Evolutionary conservation across 352 stramenopile genomes (phyloP).

Genomic region (Phytophthora citricola): DNA sequence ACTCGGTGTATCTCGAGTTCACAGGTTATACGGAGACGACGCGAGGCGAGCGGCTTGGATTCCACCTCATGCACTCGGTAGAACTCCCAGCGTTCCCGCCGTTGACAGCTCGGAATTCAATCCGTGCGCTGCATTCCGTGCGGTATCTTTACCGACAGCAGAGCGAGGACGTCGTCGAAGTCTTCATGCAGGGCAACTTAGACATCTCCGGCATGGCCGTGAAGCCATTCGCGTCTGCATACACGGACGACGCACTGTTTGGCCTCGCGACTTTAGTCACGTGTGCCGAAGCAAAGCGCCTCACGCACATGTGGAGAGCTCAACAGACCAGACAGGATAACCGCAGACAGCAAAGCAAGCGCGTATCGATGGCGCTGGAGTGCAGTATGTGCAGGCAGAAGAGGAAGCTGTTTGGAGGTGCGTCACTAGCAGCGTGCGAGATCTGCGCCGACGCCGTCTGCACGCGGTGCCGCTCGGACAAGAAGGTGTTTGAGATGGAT

Average conservation of each 20-base stretch:
- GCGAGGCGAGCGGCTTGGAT: constrained; percentile 43
- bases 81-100: constrained; percentile 34
- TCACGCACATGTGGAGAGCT: constrained; percentile 48
- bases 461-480: constrained; percentile 37
- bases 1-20: constrained; percentile 41
- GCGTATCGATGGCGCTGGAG: constrained; percentile 24
- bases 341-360: constrained; percentile 19
- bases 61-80: constrained; percentile 55
- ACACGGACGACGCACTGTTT: constrained; percentile 44
- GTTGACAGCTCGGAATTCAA: constrained; percentile 14
- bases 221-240: constrained; percentile 22
- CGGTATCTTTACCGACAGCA: constrained; percentile 56
- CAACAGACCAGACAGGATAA: constrained; percentile 24
- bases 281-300: constrained; percentile 52
- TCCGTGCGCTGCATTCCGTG: constrained; percentile 32
- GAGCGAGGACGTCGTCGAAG: constrained; percentile 49
- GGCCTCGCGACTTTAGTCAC: constrained; percentile 43
- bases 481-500: constrained; percentile 42
- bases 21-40: constrained; percentile 33
- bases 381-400: constrained; percentile 49
- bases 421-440: constrained; percentile 35
- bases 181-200: constrained; percentile 55
- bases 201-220: constrained; percentile 29
- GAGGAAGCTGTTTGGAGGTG: constrained; percentile 40
- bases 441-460: constrained; percentile 42